These are phyloP conservation scores for Phytopythium helicoides DNA, from an alignment of 352 stramenopile species.

Conservation along the genomic window DNA sequence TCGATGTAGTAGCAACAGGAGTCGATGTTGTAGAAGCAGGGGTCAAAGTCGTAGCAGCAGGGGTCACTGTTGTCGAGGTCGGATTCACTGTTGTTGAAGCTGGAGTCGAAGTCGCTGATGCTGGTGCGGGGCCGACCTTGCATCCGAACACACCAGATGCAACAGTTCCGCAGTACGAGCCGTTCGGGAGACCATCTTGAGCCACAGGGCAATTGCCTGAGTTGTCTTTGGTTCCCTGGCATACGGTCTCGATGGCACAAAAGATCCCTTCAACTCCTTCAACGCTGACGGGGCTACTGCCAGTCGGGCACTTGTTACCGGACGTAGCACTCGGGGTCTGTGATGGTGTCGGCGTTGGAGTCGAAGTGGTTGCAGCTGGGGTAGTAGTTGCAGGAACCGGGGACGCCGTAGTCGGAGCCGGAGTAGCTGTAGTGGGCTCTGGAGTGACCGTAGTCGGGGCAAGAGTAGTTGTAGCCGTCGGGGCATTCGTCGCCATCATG, in stretches of 20 bases:
- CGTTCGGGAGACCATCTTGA: constrained; percentile 5
- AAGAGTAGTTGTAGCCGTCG: neutral
- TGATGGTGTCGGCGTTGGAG: neutral
- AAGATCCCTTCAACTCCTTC: constrained; percentile 9
- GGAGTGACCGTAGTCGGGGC: neutral
- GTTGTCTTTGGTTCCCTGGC: constrained; percentile 2
- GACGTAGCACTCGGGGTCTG: too few species aligned
- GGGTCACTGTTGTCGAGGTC: neutral
- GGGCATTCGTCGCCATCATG: constrained; percentile 9
- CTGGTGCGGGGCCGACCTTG: too few species aligned
- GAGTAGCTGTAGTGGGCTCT: neutral
- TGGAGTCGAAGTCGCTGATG: neutral
- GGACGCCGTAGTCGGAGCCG: neutral
- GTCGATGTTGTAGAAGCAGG: neutral
- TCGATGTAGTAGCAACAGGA: neutral
- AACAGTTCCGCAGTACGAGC: constrained; percentile 11
- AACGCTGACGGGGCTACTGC: constrained; percentile 4
- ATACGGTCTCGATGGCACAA: constrained; percentile 1
- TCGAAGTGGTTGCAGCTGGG: neutral
- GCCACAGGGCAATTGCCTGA: constrained; percentile 4
- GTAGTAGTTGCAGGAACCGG: neutral
- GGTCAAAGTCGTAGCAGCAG: neutral
- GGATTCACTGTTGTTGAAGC: neutral
- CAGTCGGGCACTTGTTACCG: neutral
- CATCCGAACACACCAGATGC: too few species aligned